Base-by-base conservation (phyloP, 106 monocot species). In the Hemerocallis citrina region DNA sequence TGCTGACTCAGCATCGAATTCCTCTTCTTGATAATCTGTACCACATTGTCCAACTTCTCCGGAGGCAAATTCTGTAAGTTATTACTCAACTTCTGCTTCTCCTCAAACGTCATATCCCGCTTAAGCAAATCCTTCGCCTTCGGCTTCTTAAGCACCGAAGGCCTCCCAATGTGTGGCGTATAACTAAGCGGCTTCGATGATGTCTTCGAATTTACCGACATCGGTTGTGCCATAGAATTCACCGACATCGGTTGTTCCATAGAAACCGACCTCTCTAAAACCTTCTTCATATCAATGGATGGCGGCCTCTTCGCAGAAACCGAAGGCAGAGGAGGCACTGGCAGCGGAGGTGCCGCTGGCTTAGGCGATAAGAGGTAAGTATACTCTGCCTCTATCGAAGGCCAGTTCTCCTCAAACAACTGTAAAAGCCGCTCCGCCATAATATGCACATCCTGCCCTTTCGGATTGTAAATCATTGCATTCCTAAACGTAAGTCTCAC, bases 101-200 rank as follows among this genome's bases (percentile, higher is more conserved):
- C 96, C 13, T 98, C 96, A 62, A 79, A 88, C 9, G 96, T 98
- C 96, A 98, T 98, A 10, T 91, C 88, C 68, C 96, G 79, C 79
- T 98, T 98, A 34, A 88, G 63, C 10, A 62, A 79, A 32, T 98
- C 96, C 52, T 88, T 98, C 5, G 96, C 96, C 68, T 85, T 98
- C 0, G 96, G 96, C 54, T 98, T 98, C 73, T 88, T 98, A 64
- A 77, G 35, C 1, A 84, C 73, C 1, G 84, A 42, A 1, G 87
- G 48, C 6, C 83, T 65, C 34, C 77, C 72, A 34, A 65, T 40
- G 22, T 75, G 72, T 0, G 59, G 52, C 0, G 64, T 45, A 65
- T 59, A 31, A 69, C 29, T 72, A 39, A 65, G 52, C 4, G 67
- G 59, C 35, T 63, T 83, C n/a, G n/a, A n/a, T n/a, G n/a, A n/a